Base-by-base conservation (phyloP, 257 asterid genomes). In the Nicotiana obtusifolia region DNA sequence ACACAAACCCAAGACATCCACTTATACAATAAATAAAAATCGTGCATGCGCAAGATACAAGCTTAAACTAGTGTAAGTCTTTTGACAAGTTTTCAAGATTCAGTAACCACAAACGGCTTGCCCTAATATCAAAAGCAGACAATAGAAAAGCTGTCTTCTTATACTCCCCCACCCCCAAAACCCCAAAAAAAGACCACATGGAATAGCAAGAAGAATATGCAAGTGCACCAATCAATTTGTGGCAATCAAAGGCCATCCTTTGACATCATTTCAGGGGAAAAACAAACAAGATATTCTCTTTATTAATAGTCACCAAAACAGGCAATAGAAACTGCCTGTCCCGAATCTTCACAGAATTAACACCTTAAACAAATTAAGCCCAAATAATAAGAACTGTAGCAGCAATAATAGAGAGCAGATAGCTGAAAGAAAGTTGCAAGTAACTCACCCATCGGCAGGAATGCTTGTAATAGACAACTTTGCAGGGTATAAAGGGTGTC, bases 401-500 rank as follows among this genome's bases (percentile, higher is more conserved):
- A 49, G 62, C 44, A 49, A 49, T 49, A 49, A 15, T 8, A 75
- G 60, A 49, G 62, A 75, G 49, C 62, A 49, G 41, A 49, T 75
- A 49, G 80, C 60, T 24, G 17, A 49, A 49, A 75, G 9, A n/a
- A 75, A 49, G 62, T 75, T 26, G 44, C 80, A 47, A 62, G 60
- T 24, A 37, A 76, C 97, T 89, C 86, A 97, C 99, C 97, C 97
- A 78, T 94, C 97, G 9, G 95, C 59, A 86, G 98, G 96, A 90
- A 87, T 84, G 84, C 80, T 90, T 71, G 97, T 69, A 81, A 93
- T 84, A 76, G 85, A 86, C 92, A 92, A 87, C 92, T 94, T 94
- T 83, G 89, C 92, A 22, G 98, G 94, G 81, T 82, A 53, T 16
- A 93, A 80, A 83, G 99, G 98, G 82, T 92, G 91, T 76, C 91